Evolutionary conservation across 345 rosid species (phyloP).

Genomic region (thale cress (Arabidopsis thaliana)): TAIR10.1 NC_003074.8:5161501-5162000

Average conservation of each 20-base stretch:
- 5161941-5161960: not conserved
- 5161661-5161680: not conserved
- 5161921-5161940: not conserved
- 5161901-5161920: slow-evolving; percentile 33
- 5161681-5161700: not conserved
- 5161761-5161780: slow-evolving; percentile 48
- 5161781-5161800: slow-evolving; percentile 72
- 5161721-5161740: slow-evolving; percentile 82
- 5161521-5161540: slow-evolving; percentile 69
- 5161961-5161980: slow-evolving; percentile 59
- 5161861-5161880: slow-evolving; percentile 46
- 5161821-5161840: slow-evolving; percentile 58
- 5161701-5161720: slow-evolving; percentile 24
- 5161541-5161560: slow-evolving; percentile 69
- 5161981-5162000: slow-evolving; percentile 49
- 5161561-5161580: slow-evolving; percentile 79
- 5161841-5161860: slow-evolving; percentile 49
- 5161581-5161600: slow-evolving; percentile 75
- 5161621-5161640: slow-evolving; percentile 68
- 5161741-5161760: slow-evolving; percentile 75
- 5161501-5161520: slow-evolving; percentile 74
- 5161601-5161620: slow-evolving; percentile 77
- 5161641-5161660: slow-evolving; percentile 23
- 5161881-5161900: slow-evolving; percentile 53
- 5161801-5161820: slow-evolving; percentile 73